phyloP scores from a whole-genome alignment of 352 stramenopile genomes.

The Globisporangium spinosum region DNA sequence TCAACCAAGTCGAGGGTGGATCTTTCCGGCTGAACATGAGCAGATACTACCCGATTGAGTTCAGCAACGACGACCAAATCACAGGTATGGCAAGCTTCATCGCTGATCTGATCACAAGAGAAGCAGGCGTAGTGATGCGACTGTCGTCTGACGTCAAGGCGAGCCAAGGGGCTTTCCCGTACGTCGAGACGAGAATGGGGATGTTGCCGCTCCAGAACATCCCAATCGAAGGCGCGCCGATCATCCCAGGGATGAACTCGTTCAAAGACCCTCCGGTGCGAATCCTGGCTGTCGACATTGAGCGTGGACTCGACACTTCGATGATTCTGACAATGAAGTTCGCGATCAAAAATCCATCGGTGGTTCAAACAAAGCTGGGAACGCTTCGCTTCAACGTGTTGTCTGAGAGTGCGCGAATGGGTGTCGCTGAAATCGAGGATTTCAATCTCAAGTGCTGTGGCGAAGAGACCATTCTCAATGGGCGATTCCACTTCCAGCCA shows the following conservation, averaged over 20 bases:
- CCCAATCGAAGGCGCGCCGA: conserved; percentile 46
- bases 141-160: conserved; percentile 30
- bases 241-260: conserved; percentile 66
- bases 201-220: conserved; percentile 60
- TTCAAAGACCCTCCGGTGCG: conserved; percentile 61
- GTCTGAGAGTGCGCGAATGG: conserved; percentile 44
- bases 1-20: conserved; percentile 49
- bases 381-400: conserved; percentile 51
- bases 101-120: conserved; percentile 49
- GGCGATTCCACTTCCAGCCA: conserved; percentile 62
- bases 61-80: conserved; percentile 34
- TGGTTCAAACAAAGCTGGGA: conserved; percentile 59
- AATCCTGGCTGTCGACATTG: conserved; percentile 63
- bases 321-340: conserved; percentile 74
- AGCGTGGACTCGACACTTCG: conserved; percentile 33
- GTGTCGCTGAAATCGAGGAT: conserved; percentile 49
- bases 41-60: conserved; percentile 58
- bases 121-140: conserved; percentile 56
- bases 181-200: conserved; percentile 70
- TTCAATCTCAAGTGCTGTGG: conserved; percentile 71
- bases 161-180: conserved; percentile 59
- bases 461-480: conserved; percentile 43
- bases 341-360: conserved; percentile 63
- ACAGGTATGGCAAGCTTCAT: conserved; percentile 57
- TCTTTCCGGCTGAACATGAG: conserved; percentile 76